Percentiles rank a stretch among this genome's conserved stretches.
phyloP scores from a whole-genome alignment of 2,329 filamentous ascomycete genomes.

The Diplocarpon mali region DNA sequence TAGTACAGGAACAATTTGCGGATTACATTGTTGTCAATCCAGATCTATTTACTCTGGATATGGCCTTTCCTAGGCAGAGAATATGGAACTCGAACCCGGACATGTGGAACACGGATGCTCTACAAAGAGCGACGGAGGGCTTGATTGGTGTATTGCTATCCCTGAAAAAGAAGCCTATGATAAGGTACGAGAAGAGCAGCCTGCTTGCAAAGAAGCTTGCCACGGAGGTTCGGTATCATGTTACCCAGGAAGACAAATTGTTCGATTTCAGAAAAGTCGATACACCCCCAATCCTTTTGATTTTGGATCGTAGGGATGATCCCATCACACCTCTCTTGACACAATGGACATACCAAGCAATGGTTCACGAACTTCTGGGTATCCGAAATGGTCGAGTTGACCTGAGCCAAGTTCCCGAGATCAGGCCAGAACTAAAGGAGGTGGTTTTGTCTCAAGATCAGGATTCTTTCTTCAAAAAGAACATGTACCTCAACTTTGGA shows the following conservation, averaged over 20 bases:
- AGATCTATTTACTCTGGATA: conserved; percentile 74
- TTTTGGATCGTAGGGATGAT: conserved; percentile 86
- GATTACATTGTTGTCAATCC: conserved; percentile 94
- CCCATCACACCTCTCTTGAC: conserved; percentile 88
- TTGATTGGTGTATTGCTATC: conserved; percentile 74
- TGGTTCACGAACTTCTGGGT: conserved; percentile 93
- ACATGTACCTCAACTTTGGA: conserved; percentile 97
- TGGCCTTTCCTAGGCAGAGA: conserved; percentile 60
- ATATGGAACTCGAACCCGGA: conserved; percentile 78
- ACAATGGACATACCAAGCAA: conserved; percentile 99
- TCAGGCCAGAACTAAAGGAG: conserved; percentile 79
- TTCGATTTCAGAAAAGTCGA: conserved; percentile 95
- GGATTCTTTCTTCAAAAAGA: conserved; percentile 97
- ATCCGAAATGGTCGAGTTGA: conserved; percentile 94
- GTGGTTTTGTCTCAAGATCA: conserved; percentile 94
- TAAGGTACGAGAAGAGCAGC: conserved; percentile 88
- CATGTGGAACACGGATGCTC: conserved; percentile 78
- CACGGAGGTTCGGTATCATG: conserved; percentile 81
- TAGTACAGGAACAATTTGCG: conserved; percentile 90
- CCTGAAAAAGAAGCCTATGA: conserved; percentile 92
- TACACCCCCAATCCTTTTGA: conserved; percentile 82
- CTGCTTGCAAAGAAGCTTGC: conserved; percentile 84
- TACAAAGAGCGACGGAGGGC: conserved; percentile 81
- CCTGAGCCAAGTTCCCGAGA: conserved; percentile 70
- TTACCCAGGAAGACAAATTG: conserved; percentile 89